Percentiles rank a stretch among this genome's conserved stretches.
phyloP scores from a whole-genome alignment of 306 rosid species.

The Pachyrhizus erosus region DNA sequence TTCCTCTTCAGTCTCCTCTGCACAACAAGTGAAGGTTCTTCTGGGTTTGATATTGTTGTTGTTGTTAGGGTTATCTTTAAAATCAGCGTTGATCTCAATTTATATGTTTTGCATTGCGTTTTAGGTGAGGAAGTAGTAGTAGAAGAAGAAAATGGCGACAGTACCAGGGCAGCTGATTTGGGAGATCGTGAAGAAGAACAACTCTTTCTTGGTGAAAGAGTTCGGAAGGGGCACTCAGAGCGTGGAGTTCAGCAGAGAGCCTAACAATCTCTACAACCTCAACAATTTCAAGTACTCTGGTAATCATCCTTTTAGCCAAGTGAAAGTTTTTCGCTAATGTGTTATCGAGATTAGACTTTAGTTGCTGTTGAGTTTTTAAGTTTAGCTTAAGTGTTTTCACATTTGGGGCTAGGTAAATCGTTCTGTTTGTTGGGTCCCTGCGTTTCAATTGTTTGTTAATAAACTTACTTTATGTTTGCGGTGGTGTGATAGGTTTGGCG shows the following conservation, averaged over 20 bases:
- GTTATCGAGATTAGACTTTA: too few species aligned
- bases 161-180: slow-evolving; percentile 87
- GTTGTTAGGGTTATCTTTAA: too few species aligned
- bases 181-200: slow-evolving; percentile 95
- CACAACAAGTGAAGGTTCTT: too few species aligned
- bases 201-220: slow-evolving; percentile 83
- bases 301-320: background rate
- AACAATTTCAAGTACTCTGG: slow-evolving; percentile 87
- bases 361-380: too few species aligned
- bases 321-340: too few species aligned
- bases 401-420: too few species aligned
- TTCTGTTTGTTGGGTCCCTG: too few species aligned
- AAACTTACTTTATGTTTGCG: background rate
- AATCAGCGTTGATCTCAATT: background rate
- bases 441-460: background rate
- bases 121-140: slow-evolving; percentile 37
- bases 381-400: too few species aligned
- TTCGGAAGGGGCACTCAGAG: slow-evolving; percentile 81
- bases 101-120: slow-evolving; percentile 28
- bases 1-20: background rate
- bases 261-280: slow-evolving; percentile 81
- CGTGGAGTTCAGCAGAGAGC: slow-evolving; percentile 85
- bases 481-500: slow-evolving; percentile 76
- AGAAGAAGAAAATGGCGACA: slow-evolving; percentile 60
- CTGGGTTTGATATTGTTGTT: too few species aligned